Evolutionary conservation across 306 rosid species (phyloP), one percentile per base, ranked within the genome.

Genomic region (Delonix regia): DNA sequence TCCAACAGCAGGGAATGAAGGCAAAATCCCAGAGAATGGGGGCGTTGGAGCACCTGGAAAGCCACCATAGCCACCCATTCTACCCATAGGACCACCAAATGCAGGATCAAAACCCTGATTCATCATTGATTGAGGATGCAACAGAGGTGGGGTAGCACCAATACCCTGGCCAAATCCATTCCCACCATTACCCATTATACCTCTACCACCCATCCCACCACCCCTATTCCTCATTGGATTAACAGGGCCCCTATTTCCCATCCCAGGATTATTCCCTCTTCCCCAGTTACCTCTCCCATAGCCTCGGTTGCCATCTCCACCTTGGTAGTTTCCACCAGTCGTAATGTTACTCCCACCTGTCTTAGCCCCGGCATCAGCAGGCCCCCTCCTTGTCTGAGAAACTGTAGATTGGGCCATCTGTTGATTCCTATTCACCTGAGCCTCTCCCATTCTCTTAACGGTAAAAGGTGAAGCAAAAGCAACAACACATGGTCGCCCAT

Each of bases 371-470:
- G 80, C 73, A 28, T 95, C 97, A 84, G 89, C 85, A 77, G 93
- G 86, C 6, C 91, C 96, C 72, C 98, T 84, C 77, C 98, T 88
- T 48, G 84, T 69, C 67, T 82, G 98, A 11, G 88, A 14, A 69
- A 44, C 72, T 0, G 86, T 5, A 34, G 97, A 9, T 82, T 81
- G 98, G 24, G 83, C 25, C 60, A 66, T 79, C 89, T 87, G 96
- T 61, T 95, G 99, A 81, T 87, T 93, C 80, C 96, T 87, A 73
- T 51, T 88, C 53, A 84, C 83, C 84, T 96, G 98, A 74, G 98
- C 97, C 85, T 93, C 98, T 11, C 99, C 99, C 99, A 96, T 93
- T 75, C 88, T 88, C 92, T 96, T 96, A 36, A 96, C 96, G 10
- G 90, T 91, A 52, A 71, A 91, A 15, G 99, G 98, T 0, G 98